Conservation (phyloP, 2,329 filamentous ascomycete genomes). For the Parastagonospora nodorum region DNA sequence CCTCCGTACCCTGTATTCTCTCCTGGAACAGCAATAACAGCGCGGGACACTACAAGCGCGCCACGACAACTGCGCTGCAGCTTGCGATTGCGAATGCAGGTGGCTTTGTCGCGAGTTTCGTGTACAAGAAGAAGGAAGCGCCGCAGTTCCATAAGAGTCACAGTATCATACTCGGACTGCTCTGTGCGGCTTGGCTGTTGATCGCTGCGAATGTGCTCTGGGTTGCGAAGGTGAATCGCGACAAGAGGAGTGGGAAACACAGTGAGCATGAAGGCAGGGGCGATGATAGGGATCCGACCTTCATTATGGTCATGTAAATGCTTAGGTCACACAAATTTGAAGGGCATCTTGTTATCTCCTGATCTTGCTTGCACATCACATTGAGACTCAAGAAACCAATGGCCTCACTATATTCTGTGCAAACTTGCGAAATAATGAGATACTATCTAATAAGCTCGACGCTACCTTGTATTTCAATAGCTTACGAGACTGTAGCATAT, state of each 20-base stretch:
- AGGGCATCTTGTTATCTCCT: too few relatives aligned
- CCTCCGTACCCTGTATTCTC: conserved; percentile 65
- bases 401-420: too few relatives aligned
- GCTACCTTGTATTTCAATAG: too few relatives aligned
- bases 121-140: conserved; percentile 62
- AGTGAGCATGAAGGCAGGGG: conserved; percentile 61
- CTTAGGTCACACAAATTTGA: neutral
- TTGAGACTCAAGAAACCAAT: too few relatives aligned
- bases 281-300: conserved; percentile 68
- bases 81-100: conserved; percentile 70
- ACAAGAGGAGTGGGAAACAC: conserved; percentile 66
- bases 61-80: conserved; percentile 69
- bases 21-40: conserved; percentile 72
- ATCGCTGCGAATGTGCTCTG: conserved; percentile 65
- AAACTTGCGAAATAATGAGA: too few relatives aligned
- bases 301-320: conserved; percentile 62
- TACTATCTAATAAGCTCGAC: too few relatives aligned
- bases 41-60: conserved; percentile 71
- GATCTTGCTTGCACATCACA: neutral
- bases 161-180: conserved; percentile 62
- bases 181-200: conserved; percentile 68
- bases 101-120: conserved; percentile 69
- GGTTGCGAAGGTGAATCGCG: conserved; percentile 66
- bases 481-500: too few relatives aligned
- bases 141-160: conserved; percentile 67